phyloP scores from a whole-genome alignment of 2,329 filamentous ascomycete genomes.

The Colletotrichum horii region DNA sequence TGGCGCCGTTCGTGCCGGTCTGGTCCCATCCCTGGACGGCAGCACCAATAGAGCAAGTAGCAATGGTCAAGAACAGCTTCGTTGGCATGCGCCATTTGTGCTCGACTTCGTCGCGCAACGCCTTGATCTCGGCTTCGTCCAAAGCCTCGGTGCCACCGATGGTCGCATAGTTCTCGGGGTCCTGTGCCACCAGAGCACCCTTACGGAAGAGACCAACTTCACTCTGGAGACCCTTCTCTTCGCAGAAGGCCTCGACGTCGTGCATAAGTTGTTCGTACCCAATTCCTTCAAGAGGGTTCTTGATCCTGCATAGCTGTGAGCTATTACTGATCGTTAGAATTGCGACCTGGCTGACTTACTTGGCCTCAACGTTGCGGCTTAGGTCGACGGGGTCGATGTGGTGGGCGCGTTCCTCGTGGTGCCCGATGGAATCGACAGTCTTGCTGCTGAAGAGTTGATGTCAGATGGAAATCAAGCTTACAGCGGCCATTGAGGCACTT shows the following conservation, averaged over 20 bases:
- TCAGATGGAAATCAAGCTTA: not conserved
- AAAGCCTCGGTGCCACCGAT: slow-evolving; percentile 64
- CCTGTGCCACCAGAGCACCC: slow-evolving; percentile 77
- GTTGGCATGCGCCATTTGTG: slow-evolving; percentile 72
- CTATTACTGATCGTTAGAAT: not conserved
- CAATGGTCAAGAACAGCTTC: slow-evolving; percentile 70
- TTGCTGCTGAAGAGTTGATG: slow-evolving; percentile 25
- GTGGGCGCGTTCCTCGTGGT: slow-evolving; percentile 27
- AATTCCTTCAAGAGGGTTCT: slow-evolving; percentile 54
- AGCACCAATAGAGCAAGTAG: slow-evolving; percentile 71
- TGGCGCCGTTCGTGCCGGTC: slow-evolving; percentile 68
- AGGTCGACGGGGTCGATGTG: slow-evolving; percentile 32
- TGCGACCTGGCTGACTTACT: slow-evolving; percentile 32
- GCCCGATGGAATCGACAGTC: slow-evolving; percentile 27
- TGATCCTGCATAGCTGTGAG: slow-evolving; percentile 38
- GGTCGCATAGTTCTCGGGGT: slow-evolving; percentile 66
- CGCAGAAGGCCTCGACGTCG: slow-evolving; percentile 68
- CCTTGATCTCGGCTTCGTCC: slow-evolving; percentile 61
- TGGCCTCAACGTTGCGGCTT: slow-evolving; percentile 46
- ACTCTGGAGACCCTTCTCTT: slow-evolving; percentile 61
- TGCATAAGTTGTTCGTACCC: slow-evolving; percentile 56
- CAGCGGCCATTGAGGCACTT: not conserved
- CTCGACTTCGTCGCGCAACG: slow-evolving; percentile 64
- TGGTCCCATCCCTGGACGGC: slow-evolving; percentile 76
- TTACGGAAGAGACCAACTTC: slow-evolving; percentile 65